These are phyloP conservation scores for Fusarium sp. DNA, from an alignment of 2,329 filamentous ascomycete genomes.

Conservation along the genomic window DNA sequence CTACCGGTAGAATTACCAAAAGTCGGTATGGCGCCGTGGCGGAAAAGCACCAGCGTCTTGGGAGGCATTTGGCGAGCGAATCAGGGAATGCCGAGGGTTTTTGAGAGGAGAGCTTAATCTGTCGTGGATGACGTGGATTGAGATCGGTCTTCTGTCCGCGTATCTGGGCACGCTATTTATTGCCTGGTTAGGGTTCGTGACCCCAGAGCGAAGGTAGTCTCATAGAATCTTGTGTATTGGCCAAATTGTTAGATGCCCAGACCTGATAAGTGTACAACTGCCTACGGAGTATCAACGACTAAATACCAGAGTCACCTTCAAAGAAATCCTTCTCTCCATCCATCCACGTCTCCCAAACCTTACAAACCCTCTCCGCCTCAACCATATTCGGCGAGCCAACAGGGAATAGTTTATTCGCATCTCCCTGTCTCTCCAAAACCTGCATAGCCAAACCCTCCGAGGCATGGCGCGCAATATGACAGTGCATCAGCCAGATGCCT, in stretches of 20 bases:
- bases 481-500: slow-evolving; percentile 59
- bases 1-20: neutral
- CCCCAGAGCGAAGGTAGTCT: too few relatives aligned
- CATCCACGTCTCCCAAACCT: slow-evolving; percentile 19
- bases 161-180: too few relatives aligned
- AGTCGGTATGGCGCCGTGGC: neutral
- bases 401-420: slow-evolving; percentile 12
- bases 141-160: neutral
- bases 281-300: neutral
- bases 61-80: neutral
- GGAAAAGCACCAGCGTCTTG: neutral
- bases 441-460: slow-evolving; percentile 42
- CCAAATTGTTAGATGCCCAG: neutral
- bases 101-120: neutral
- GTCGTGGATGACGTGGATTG: neutral
- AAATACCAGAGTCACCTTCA: slow-evolving; percentile 14
- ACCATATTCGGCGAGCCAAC: neutral
- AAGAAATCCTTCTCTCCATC: slow-evolving; percentile 8
- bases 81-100: rapidly evolving
- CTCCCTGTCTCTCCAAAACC: slow-evolving; percentile 31
- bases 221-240: neutral
- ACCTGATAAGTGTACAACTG: neutral
- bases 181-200: rapidly evolving
- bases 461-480: slow-evolving; percentile 59
- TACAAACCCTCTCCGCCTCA: slow-evolving; percentile 17